Evolutionary conservation across 176 grass and related monocot species (phyloP).

Genomic region (Sorghum bicolor): DNA sequence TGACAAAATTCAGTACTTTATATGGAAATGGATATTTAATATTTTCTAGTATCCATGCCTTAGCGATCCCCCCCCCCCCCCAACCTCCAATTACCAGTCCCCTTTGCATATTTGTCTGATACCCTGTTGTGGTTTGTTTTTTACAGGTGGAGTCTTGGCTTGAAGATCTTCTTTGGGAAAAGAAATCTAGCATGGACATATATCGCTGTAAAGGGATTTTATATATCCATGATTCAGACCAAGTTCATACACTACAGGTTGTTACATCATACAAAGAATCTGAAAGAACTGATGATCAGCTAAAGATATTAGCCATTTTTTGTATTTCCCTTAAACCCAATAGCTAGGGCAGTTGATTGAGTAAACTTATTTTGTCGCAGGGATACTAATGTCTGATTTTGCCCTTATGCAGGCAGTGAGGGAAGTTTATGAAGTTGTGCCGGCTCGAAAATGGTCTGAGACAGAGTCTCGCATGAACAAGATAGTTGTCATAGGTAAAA

Average conservation of each 20-base stretch:
- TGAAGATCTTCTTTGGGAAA: conserved; percentile 99
- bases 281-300: conserved; percentile 15
- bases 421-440: conserved; percentile 88
- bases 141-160: conserved; percentile 76
- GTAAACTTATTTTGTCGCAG: neutral
- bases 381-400: conserved; percentile 21
- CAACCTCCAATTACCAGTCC: neutral
- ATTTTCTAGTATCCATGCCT: neutral
- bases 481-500: conserved; percentile 89
- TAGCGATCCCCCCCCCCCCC: too few species aligned
- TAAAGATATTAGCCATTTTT: neutral
- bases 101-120: neutral
- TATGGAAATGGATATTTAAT: neutral
- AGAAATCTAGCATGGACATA: conserved; percentile 65
- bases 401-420: conserved; percentile 74
- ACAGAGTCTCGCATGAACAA: conserved; percentile 65
- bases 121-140: conserved; percentile 7
- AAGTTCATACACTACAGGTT: conserved; percentile 94
- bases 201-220: conserved; percentile 95
- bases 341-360: neutral
- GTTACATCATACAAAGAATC: conserved; percentile 20
- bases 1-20: neutral
- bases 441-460: conserved; percentile 68
- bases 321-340: neutral
- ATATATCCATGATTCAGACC: conserved; percentile 64